Evolutionary conservation across 1,284 basidiomycete genomes (phyloP), one percentile per base, ranked within the genome.

Genomic region (Austroboletus niveus): DNA sequence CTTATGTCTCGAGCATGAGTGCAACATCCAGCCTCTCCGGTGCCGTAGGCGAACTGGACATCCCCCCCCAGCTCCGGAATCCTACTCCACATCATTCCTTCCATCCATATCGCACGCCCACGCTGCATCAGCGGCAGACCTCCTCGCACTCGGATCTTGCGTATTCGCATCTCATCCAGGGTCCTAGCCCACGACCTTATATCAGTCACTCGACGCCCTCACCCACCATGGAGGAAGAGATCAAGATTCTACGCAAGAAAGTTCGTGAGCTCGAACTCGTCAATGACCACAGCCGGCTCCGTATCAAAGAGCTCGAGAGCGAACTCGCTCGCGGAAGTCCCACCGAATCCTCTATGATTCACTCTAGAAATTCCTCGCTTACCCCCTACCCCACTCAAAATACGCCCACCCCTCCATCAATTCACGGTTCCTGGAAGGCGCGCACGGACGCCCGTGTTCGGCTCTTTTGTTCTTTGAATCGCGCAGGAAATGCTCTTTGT

Each of bases 401-500:
- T 14, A 74, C 75, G 0, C 75, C 80, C 0, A 64, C 73, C 8
- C 65, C 74, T 7, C 35, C 54, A 5, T 75, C 79, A 8, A 60
- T 77, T 20, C 73, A 81, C 41, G 68, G 74, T 24, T 77, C 81
- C 4, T 91, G 88, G 88, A 77, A 77, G 41, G 73, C 76, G 11
- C 84, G 88, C 52, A 90, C 85, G 1, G 81, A 86, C 8, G 79
- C 82, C 6, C 85, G 89, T 24, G 71, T 75, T 56, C 82, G 83
- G 53, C 75, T 84, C 41, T 85, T 84, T 68, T 91, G 91, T 65
- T 87, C 89, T 1, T 73, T 88, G 32, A 92, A 92, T 68, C 81
- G 89, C 42, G 89, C 89, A 0, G 89, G 89, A 22, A 92, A 92
- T 58, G 87, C 89, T 2, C 78, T 92, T 30, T 92, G 89, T 65